Percentiles rank a stretch among this genome's conserved stretches.
These are phyloP conservation scores for Calocybe cyanea DNA, from an alignment of 768 basidiomycete genomes.

Conservation along the genomic window DNA sequence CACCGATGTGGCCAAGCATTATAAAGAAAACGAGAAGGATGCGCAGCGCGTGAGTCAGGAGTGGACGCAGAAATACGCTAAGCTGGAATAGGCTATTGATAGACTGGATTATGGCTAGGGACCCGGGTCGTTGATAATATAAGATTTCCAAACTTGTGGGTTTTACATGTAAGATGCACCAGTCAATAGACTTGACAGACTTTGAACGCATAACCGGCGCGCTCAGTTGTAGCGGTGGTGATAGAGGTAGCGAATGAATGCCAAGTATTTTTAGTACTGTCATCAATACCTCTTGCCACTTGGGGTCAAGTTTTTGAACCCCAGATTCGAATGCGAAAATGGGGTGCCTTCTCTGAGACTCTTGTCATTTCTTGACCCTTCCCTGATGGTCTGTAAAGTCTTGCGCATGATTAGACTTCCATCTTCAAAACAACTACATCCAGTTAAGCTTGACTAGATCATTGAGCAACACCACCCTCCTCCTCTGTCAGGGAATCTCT, in stretches of 20 bases:
- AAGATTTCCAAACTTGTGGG: too few relatives aligned
- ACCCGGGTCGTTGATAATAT: too few relatives aligned
- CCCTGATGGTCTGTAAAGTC: conserved; percentile 15
- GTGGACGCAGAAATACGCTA: conserved; percentile 92
- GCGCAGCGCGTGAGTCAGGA: conserved; percentile 90
- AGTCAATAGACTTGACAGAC: too few relatives aligned
- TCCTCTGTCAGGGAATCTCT: neutral
- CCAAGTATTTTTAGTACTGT: conserved; percentile 17
- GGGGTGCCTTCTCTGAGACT: conserved; percentile 12
- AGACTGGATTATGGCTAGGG: too few relatives aligned
- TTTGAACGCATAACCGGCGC: too few relatives aligned
- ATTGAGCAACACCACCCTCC: too few relatives aligned
- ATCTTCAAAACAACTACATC: conserved; percentile 6
- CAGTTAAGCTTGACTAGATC: too few relatives aligned
- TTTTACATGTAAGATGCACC: too few relatives aligned
- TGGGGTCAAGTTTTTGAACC: conserved; percentile 19
- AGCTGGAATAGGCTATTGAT: conserved; percentile 10
- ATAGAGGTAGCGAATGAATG: conserved; percentile 12
- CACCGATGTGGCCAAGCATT: conserved; percentile 95
- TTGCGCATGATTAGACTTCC: conserved; percentile 11
- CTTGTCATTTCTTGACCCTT: conserved; percentile 16
- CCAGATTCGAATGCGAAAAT: conserved; percentile 21
- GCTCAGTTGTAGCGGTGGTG: conserved; percentile 7
- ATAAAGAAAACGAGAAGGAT: conserved; percentile 95
- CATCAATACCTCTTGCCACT: conserved; percentile 11